These are phyloP conservation scores for Pythium insidiosum DNA, from an alignment of 352 stramenopile genomes.

Conservation along the genomic window DNA sequence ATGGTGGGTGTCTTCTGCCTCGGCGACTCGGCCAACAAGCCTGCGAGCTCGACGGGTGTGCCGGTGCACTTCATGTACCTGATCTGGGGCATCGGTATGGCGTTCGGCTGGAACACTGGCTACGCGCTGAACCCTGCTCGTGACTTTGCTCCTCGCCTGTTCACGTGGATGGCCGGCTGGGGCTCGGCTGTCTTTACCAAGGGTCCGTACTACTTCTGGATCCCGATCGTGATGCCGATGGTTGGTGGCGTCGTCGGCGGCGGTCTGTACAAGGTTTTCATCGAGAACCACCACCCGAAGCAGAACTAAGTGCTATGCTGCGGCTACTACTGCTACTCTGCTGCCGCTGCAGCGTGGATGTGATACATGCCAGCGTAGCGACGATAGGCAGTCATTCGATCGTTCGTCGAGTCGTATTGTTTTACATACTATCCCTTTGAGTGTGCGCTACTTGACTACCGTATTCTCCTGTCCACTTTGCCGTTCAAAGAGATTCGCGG, in stretches of 20 bases:
- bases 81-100: constrained; percentile 56
- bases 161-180: constrained; percentile 34
- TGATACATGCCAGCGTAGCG: too few relatives aligned
- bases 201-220: constrained; percentile 46
- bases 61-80: constrained; percentile 37
- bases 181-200: constrained; percentile 40
- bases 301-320: too few relatives aligned
- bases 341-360: too few relatives aligned
- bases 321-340: too few relatives aligned
- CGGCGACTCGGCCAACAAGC: constrained; percentile 41
- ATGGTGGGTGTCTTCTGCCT: constrained; percentile 47
- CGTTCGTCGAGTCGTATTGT: too few relatives aligned
- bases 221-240: constrained; percentile 33
- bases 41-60: constrained; percentile 27
- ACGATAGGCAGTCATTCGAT: too few relatives aligned
- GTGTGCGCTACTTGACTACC: too few relatives aligned
- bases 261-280: constrained; percentile 31
- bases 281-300: constrained; percentile 35
- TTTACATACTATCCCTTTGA: too few relatives aligned
- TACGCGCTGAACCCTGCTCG: constrained; percentile 62
- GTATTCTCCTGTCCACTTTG: too few relatives aligned
- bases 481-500: too few relatives aligned
- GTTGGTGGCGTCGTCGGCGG: constrained; percentile 29
- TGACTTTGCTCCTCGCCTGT: constrained; percentile 36
- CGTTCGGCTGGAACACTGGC: constrained; percentile 62